These are phyloP conservation scores for Trichoderma arundinaceum DNA, from an alignment of 2,329 filamentous ascomycete species.

Conservation along the genomic window DNA sequence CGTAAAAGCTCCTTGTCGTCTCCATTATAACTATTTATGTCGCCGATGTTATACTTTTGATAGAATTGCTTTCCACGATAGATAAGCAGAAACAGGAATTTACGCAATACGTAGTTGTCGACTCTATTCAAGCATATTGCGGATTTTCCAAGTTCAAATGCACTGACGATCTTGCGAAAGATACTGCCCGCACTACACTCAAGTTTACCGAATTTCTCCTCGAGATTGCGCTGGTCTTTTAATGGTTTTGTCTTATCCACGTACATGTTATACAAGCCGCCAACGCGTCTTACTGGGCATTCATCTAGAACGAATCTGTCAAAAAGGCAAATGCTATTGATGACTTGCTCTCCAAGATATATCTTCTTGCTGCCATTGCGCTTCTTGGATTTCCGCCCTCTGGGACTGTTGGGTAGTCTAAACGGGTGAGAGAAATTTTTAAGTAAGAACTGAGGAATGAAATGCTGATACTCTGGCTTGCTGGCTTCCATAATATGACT, in stretches of 20 bases:
- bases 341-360: background rate
- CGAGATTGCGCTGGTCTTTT: background rate
- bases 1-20: background rate
- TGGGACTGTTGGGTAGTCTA: background rate
- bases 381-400: background rate
- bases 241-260: background rate
- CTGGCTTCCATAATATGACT: slow-evolving; percentile 59
- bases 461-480: slow-evolving; percentile 19
- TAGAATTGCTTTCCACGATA: slow-evolving; percentile 1
- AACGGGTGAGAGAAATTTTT: slow-evolving; percentile 16
- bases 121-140: background rate
- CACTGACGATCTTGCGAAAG: background rate
- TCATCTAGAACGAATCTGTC: background rate
- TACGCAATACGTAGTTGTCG: slow-evolving; percentile 3
- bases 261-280: slow-evolving; percentile 15
- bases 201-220: background rate
- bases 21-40: background rate
- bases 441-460: slow-evolving; percentile 23
- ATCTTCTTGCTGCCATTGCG: background rate
- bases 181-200: background rate
- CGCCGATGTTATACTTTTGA: slow-evolving; percentile 6
- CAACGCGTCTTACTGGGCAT: background rate
- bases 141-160: background rate
- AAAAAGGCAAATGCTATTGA: background rate
- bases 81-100: slow-evolving; percentile 16